Percentiles rank a stretch among this genome's conserved stretches.
phyloP scores from a whole-genome alignment of 805 yeast species.

The Starmerella cellae region DNA sequence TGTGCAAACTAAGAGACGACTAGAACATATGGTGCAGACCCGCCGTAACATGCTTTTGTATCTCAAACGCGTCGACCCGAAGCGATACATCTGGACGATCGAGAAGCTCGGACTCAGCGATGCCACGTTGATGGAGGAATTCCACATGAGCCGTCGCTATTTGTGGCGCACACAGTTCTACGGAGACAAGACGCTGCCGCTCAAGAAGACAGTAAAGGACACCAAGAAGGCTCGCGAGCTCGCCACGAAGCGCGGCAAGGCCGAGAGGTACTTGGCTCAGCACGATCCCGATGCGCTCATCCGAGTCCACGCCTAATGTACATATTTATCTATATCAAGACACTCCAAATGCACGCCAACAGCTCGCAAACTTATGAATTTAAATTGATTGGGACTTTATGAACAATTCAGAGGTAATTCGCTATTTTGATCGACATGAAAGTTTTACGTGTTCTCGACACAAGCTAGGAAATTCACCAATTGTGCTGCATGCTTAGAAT shows the following conservation, averaged over 20 bases:
- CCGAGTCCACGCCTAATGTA: slow-evolving; percentile 1
- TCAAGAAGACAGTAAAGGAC: slow-evolving; percentile 23
- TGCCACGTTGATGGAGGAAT: slow-evolving; percentile 62
- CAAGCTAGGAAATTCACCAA: too few relatives aligned
- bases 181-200: slow-evolving; percentile 29
- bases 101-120: slow-evolving; percentile 81
- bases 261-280: slow-evolving; percentile 22
- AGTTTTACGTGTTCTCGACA: too few relatives aligned
- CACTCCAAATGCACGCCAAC: too few relatives aligned
- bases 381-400: too few relatives aligned
- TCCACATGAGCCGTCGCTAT: slow-evolving; percentile 31
- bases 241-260: slow-evolving; percentile 19
- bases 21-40: slow-evolving; percentile 75
- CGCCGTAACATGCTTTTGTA: slow-evolving; percentile 76
- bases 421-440: too few relatives aligned
- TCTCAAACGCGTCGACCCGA: slow-evolving; percentile 65
- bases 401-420: too few relatives aligned
- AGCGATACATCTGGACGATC: slow-evolving; percentile 72
- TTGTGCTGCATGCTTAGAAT: too few relatives aligned
- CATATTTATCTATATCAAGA: too few relatives aligned
- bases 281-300: slow-evolving; percentile 20
- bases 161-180: slow-evolving; percentile 28
- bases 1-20: slow-evolving; percentile 48
- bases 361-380: too few relatives aligned
- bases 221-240: slow-evolving; percentile 19